Evolutionary conservation across 352 stramenopile species (phyloP).

Genomic region (Globisporangium middletonii): DNA sequence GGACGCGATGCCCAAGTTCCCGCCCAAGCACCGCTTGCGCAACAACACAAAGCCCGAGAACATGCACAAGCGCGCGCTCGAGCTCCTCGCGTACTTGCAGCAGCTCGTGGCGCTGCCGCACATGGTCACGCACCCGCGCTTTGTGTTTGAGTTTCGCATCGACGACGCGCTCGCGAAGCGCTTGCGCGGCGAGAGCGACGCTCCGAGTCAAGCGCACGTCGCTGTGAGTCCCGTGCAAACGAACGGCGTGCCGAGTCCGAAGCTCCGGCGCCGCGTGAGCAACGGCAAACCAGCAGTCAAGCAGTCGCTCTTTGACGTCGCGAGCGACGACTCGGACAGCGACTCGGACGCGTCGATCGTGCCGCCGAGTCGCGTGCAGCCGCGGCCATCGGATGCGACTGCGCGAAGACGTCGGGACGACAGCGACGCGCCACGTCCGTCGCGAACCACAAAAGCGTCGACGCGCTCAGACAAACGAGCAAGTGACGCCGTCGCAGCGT

Average conservation of each 20-base stretch:
- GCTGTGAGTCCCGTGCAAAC: no score
- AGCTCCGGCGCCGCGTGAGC: no score
- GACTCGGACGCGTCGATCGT: slow-evolving; percentile 33
- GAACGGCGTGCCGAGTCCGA: no score
- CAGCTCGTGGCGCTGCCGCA: slow-evolving; percentile 41
- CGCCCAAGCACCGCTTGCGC: slow-evolving; percentile 64
- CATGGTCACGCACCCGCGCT: slow-evolving; percentile 51
- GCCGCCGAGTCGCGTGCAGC: slow-evolving; percentile 7
- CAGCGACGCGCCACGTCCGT: neutral
- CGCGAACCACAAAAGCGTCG: slow-evolving; percentile 12
- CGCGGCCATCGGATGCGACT: neutral
- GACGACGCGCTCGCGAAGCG: slow-evolving; percentile 29
- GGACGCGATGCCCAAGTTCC: slow-evolving; percentile 59
- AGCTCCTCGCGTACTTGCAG: slow-evolving; percentile 72
- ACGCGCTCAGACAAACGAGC: slow-evolving; percentile 2
- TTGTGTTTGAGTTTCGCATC: slow-evolving; percentile 63
- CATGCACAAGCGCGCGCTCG: slow-evolving; percentile 79
- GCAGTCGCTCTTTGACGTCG: slow-evolving; percentile 33
- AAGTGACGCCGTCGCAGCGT: neutral
- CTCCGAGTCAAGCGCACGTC: neutral
- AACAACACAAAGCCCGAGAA: slow-evolving; percentile 83
- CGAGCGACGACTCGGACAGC: slow-evolving; percentile 47
- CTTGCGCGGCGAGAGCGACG: neutral
- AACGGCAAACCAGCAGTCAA: slow-evolving; percentile 13
- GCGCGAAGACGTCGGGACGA: neutral